These are phyloP conservation scores for Plantago major DNA, from an alignment of 257 asterid genomes.

Conservation along the genomic window DNA sequence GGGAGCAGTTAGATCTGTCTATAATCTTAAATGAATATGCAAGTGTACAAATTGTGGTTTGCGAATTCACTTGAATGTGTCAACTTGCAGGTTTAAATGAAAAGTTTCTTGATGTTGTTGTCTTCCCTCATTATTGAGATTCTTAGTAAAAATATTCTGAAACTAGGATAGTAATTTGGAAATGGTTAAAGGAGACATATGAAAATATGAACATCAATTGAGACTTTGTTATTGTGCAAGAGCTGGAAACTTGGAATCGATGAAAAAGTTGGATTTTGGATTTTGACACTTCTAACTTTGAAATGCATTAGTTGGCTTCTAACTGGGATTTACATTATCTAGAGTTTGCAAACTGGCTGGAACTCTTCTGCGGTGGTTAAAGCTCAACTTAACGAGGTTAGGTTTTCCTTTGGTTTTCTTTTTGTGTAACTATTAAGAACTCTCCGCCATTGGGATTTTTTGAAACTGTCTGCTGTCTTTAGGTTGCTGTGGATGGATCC, in stretches of 20 bases:
- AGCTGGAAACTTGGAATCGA: neutral
- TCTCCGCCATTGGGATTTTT: constrained; percentile 24
- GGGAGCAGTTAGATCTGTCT: neutral
- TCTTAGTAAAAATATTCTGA: neutral
- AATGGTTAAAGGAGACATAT: too few relatives aligned
- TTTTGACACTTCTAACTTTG: neutral
- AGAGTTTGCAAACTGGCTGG: constrained; percentile 51
- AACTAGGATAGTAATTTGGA: neutral
- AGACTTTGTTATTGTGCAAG: neutral
- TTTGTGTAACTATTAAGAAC: constrained; percentile 26
- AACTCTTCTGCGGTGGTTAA: constrained; percentile 41
- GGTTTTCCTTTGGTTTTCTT: constrained; percentile 27
- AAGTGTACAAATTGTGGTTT: too few relatives aligned
- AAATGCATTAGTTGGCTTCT: constrained; percentile 9
- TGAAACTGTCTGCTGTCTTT: constrained; percentile 37
- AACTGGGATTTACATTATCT: constrained; percentile 21
- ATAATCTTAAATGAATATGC: constrained; percentile 4
- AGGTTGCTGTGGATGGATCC: constrained; percentile 66
- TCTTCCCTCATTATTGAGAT: too few relatives aligned
- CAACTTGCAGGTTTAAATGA: too few relatives aligned
- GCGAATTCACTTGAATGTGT: too few relatives aligned
- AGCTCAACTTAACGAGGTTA: constrained; percentile 65
- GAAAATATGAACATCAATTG: too few relatives aligned
- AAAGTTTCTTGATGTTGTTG: too few relatives aligned
- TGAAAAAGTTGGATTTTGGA: constrained; percentile 6